Base-by-base conservation (phyloP, 495 filamentous ascomycete genomes). In the Hypoxylon perforatum region DNA sequence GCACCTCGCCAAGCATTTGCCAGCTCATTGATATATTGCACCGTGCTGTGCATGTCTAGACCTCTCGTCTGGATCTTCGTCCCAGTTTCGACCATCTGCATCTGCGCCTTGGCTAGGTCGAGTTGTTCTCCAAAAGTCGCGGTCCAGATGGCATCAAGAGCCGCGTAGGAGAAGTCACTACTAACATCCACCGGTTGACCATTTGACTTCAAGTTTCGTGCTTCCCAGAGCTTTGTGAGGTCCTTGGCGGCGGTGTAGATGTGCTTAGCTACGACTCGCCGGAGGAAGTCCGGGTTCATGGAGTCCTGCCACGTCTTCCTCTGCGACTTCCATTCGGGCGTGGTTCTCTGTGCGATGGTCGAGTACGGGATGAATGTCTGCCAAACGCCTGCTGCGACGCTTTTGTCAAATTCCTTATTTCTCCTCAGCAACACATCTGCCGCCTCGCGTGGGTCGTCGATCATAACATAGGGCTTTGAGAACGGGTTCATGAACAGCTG, bases 121-220 rank as follows among this genome's bases (percentile, higher is more conserved):
- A 60, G 23, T 22, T 67, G 48, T 15, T 72, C 68, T 9, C 78
- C 77, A 12, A 80, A 52, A 0, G 75, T 47, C 19, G 66, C 61
- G 0, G 62, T 65, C 74, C 77, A 77, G 15, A 81, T 75, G 10
- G 70, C 72, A 35, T 81, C 77, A 1, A 81, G 70, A 0, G 77
- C 69, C 12, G 73, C 65, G 41, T 69, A 61, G 11, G 70, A 51
- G 17, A 81, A 68, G 57, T 82, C 77, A 0, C 63, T 49, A 11
- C 23, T 36, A 10, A 72, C 65, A 9, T 70, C 59, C 41, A 79
- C 78, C 0, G 75, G 66, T 10, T 45, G 55, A 1, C 63, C 71
- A 0, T 61, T 57, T 1, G 70, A 53, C 41, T 76, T 78, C n/a
- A 66, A 59, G 3, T 53, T 61, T 23, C 57, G 22, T 10, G 36